Conservation (phyloP, 2,329 filamentous ascomycete species). For the Fusarium sp. region DNA sequence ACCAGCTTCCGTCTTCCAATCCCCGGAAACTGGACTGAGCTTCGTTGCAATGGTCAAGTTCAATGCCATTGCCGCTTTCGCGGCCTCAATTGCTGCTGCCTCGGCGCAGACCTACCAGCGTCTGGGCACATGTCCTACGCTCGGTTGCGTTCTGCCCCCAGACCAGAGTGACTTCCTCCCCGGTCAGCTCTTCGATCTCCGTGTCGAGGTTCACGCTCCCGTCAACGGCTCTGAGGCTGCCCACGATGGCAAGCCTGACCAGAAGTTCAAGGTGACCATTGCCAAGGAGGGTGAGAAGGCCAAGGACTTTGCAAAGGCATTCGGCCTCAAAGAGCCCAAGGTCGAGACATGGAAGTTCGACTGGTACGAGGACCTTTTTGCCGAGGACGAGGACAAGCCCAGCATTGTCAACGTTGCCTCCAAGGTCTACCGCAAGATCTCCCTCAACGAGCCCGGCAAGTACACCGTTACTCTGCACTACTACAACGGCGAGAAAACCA, state of each 20-base stretch:
- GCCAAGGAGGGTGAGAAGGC: slow-evolving; percentile 68
- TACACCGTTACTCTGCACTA: slow-evolving; percentile 82
- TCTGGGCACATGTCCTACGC: slow-evolving; percentile 67
- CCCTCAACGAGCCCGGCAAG: slow-evolving; percentile 80
- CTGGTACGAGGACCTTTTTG: slow-evolving; percentile 89
- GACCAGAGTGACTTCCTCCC: slow-evolving; percentile 83
- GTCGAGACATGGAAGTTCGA: slow-evolving; percentile 84
- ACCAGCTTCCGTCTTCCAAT: slow-evolving; percentile 10
- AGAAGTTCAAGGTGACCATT: slow-evolving; percentile 80
- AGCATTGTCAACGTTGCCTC: slow-evolving; percentile 83
- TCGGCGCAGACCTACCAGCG: slow-evolving; percentile 69
- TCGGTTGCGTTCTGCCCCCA: slow-evolving; percentile 70
- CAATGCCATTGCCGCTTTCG: slow-evolving; percentile 50
- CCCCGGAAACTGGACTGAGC: slow-evolving; percentile 9
- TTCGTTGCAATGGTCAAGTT: slow-evolving; percentile 51
- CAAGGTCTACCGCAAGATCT: slow-evolving; percentile 81
- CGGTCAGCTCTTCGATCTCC: slow-evolving; percentile 85
- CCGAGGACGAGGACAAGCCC: slow-evolving; percentile 74
- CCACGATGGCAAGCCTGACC: slow-evolving; percentile 73
- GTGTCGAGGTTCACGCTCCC: slow-evolving; percentile 83
- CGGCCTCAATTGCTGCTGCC: slow-evolving; percentile 53
- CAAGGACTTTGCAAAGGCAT: slow-evolving; percentile 71
- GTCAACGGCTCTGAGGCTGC: slow-evolving; percentile 85
- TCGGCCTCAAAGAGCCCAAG: slow-evolving; percentile 74
- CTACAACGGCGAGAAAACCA: slow-evolving; percentile 77